Evolutionary conservation across 164 flowering plant genomes (phyloP).

Genomic region (Annona squamosa): DNA sequence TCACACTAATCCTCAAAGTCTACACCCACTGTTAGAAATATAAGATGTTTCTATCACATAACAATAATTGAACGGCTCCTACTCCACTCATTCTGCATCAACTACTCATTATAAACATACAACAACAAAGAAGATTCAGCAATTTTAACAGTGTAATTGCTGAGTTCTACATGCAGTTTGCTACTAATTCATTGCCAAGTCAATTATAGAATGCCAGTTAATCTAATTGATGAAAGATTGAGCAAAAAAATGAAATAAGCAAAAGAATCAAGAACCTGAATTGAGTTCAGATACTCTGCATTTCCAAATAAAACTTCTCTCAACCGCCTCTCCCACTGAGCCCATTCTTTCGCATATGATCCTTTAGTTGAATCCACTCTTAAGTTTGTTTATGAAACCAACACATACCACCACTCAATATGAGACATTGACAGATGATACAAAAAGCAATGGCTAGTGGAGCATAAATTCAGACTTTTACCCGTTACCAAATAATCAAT

Average conservation of each 20-base stretch:
- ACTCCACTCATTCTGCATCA: background rate
- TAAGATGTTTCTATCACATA: too few relatives aligned
- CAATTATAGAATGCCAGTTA: background rate
- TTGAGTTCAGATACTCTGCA: slow-evolving; percentile 62
- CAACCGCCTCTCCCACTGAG: slow-evolving; percentile 74
- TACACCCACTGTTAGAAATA: too few relatives aligned
- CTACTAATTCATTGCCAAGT: background rate
- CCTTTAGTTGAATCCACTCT: slow-evolving; percentile 91
- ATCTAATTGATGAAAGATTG: background rate
- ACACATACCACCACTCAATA: background rate
- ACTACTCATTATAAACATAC: background rate
- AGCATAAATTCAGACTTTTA: background rate
- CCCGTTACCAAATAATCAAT: background rate
- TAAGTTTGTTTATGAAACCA: background rate
- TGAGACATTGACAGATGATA: background rate
- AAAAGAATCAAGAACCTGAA: slow-evolving; percentile 49
- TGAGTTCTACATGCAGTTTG: background rate
- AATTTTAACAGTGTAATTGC: background rate
- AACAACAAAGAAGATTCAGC: background rate
- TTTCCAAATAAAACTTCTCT: slow-evolving; percentile 45
- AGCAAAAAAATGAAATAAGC: background rate
- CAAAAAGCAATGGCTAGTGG: background rate
- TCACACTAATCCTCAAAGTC: too few relatives aligned
- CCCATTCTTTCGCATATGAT: slow-evolving; percentile 72
- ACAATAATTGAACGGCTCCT: too few relatives aligned